phyloP scores from a whole-genome alignment of 768 basidiomycete genomes.

The Phallus indusiatus region DNA sequence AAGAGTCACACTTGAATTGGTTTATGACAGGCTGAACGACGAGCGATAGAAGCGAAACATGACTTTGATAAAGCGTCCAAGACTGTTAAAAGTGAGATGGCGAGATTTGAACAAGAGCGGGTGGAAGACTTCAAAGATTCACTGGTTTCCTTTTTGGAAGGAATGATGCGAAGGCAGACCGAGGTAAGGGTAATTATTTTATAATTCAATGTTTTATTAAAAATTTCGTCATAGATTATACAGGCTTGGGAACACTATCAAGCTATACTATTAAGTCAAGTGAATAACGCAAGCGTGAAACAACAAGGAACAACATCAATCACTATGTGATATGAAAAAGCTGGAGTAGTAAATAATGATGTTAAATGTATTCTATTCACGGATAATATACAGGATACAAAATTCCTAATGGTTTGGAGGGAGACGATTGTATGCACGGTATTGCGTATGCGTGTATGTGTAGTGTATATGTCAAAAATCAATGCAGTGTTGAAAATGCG shows the following conservation, averaged over 20 bases:
- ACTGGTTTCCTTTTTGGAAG: conserved; percentile 75
- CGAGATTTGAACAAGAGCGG: conserved; percentile 86
- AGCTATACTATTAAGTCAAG: conserved; percentile 50
- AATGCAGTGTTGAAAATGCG: neutral
- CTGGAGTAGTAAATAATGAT: conserved; percentile 2
- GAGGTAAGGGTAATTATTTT: conserved; percentile 35
- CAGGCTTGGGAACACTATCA: conserved; percentile 77
- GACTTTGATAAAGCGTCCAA: conserved; percentile 88
- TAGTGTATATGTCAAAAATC: neutral
- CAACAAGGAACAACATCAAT: conserved; percentile 8
- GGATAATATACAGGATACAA: conserved; percentile 6
- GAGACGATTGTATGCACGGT: neutral
- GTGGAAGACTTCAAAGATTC: conserved; percentile 87
- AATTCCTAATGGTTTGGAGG: conserved; percentile 2
- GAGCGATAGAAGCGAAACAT: conserved; percentile 69
- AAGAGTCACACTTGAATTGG: too few relatives aligned
- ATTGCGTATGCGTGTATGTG: neutral
- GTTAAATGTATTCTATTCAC: conserved; percentile 8
- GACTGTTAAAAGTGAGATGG: conserved; percentile 81
- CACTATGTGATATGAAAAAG: neutral
- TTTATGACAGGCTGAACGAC: conserved; percentile 63
- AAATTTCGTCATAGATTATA: conserved; percentile 45
- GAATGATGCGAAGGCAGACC: conserved; percentile 79
- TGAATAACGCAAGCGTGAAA: conserved; percentile 19
- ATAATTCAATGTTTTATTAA: neutral